Base-by-base conservation (phyloP, 495 filamentous ascomycete species). In the Rhizodiscina lignyota region DNA sequence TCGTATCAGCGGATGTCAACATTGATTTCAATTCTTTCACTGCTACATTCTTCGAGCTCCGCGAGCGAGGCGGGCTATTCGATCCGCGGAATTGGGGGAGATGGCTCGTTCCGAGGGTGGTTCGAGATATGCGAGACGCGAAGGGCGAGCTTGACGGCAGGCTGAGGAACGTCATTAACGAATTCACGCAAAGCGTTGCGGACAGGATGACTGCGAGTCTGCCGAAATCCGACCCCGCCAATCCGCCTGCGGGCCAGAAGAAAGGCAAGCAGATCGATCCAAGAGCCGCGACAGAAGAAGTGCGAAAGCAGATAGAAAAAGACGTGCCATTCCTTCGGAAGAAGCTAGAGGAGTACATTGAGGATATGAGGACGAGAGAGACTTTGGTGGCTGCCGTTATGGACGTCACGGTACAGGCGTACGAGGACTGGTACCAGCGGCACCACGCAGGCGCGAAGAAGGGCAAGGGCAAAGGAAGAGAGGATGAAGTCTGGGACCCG, bases 11-110 rank as follows among this genome's bases (percentile, higher is more conserved):
- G 21, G 74, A 63, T 32, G 60, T 78, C 21, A 68, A 70, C 13
- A 67, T 81, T 43, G 77, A 92, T 54, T 89, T 94, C 55, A 71
- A 78, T 17, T 72, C 72, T 34, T 65, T 89, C 11, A 83, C 77
- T 52, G 78, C 69, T 40, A 79, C 80, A 2, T 82, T 92, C 46
- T 80, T 68, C 64, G 74, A 80, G 47, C 61, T 83, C 4, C 68
- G 77, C 32, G 67, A 74, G 36, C 65, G 74, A 16, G 77, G 77
- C 32, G 72, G 68, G 10, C 64, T 82, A 22, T 82, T 82, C 59
- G 76, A 79, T 43, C 72, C 76, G 0, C 53, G 11, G 16, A 32
- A 32, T 18, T 27, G 24, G 24, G 24, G 64, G 34, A 68, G 63
- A 43, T 13, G 24, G 11, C 28, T 47, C 17, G 18, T 51, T 3